Conservation (phyloP, 2,329 filamentous ascomycete genomes). For the Gnomoniopsis smithogilvyi region DNA sequence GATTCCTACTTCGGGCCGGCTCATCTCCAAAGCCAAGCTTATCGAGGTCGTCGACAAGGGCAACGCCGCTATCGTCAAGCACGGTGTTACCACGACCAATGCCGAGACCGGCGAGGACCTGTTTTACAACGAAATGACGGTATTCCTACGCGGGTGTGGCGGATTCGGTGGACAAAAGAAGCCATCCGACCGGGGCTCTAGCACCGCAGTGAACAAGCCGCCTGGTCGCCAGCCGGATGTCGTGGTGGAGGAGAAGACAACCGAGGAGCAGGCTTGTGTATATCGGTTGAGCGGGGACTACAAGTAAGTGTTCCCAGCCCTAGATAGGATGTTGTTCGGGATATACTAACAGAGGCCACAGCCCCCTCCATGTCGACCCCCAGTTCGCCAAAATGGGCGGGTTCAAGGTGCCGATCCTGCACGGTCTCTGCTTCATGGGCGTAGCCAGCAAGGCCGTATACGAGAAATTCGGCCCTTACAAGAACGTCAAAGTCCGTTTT, state of each 20-base stretch:
- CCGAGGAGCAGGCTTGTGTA: slow-evolving; percentile 85
- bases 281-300: slow-evolving; percentile 94
- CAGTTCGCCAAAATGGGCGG: slow-evolving; percentile 92
- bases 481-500: slow-evolving; percentile 91
- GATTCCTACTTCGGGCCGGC: slow-evolving; percentile 77
- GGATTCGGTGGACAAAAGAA: slow-evolving; percentile 85
- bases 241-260: slow-evolving; percentile 81
- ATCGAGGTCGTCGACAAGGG: slow-evolving; percentile 97
- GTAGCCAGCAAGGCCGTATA: slow-evolving; percentile 88
- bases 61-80: slow-evolving; percentile 78
- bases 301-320: slow-evolving; percentile 53
- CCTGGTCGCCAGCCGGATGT: slow-evolving; percentile 76
- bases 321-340: not conserved
- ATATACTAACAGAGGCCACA: slow-evolving; percentile 21
- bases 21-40: slow-evolving; percentile 73
- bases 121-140: slow-evolving; percentile 95
- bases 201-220: slow-evolving; percentile 74
- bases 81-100: slow-evolving; percentile 77
- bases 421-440: slow-evolving; percentile 95
- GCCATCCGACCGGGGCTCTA: slow-evolving; percentile 71
- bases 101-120: slow-evolving; percentile 82
- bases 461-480: slow-evolving; percentile 76
- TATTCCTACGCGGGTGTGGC: slow-evolving; percentile 87
- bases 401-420: slow-evolving; percentile 90
- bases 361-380: slow-evolving; percentile 91